Conservation (phyloP, 108 stramenopile species). For the Chaetoceros muelleri region DNA sequence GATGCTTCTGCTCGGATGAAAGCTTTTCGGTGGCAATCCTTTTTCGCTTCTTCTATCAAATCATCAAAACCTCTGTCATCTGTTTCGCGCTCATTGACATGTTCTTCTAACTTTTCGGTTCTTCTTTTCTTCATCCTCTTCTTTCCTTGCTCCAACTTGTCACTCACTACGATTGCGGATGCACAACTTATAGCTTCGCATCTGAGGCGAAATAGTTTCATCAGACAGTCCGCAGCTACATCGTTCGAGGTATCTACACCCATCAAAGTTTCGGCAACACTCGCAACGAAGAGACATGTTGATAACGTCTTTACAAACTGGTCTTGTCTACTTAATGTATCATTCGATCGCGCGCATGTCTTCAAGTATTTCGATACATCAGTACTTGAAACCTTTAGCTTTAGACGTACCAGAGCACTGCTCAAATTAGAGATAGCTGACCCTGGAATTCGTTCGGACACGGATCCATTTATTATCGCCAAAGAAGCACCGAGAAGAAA, state of each 20-base stretch:
- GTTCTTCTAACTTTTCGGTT: conserved; percentile 7
- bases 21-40: too few relatives aligned
- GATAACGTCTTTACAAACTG: conserved; percentile 1
- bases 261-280: conserved; percentile 13
- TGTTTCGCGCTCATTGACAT: neutral
- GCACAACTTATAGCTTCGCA: conserved; percentile 16
- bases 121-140: conserved; percentile 25
- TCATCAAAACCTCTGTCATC: neutral
- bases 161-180: conserved; percentile 16
- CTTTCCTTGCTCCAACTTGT: conserved; percentile 2
- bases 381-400: too few relatives aligned
- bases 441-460: too few relatives aligned
- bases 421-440: too few relatives aligned
- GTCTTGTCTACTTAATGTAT: neutral
- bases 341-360: too few relatives aligned
- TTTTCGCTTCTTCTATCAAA: too few relatives aligned
- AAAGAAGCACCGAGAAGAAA: neutral
- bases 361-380: too few relatives aligned
- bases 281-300: conserved; percentile 14
- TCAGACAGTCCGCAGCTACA: conserved; percentile 17
- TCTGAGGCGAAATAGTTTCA: conserved; percentile 20
- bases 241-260: too few relatives aligned
- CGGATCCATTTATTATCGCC: too few relatives aligned
- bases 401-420: too few relatives aligned
- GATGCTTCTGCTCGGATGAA: too few relatives aligned